Percentiles rank a stretch among this genome's conserved stretches.
Conservation (phyloP, 371 early-diverging fungal species). For the Zopfochytrium polystomum region DNA sequence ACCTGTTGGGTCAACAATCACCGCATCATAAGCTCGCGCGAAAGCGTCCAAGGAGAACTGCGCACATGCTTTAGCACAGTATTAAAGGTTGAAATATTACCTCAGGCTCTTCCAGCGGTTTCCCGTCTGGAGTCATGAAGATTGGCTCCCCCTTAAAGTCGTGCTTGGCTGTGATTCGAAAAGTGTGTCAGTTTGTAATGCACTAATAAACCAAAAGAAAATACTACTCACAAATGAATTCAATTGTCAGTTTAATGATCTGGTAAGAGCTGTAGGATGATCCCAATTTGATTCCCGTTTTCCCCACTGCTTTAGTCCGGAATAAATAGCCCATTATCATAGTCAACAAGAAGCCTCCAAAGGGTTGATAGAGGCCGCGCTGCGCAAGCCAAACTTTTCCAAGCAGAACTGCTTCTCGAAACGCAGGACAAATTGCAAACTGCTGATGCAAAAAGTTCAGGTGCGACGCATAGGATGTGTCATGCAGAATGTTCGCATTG, state of each 20-base stretch:
- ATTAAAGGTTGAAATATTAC: conserved; percentile 17
- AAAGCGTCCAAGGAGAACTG: conserved; percentile 65
- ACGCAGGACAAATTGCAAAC: conserved; percentile 64
- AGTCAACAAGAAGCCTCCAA: conserved; percentile 75
- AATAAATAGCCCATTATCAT: conserved; percentile 85
- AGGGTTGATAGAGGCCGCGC: conserved; percentile 43
- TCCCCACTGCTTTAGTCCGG: conserved; percentile 55
- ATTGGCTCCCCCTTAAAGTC: conserved; percentile 71
- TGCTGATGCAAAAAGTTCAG: conserved; percentile 77
- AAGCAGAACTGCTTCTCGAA: conserved; percentile 74
- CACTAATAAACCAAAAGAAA: background rate
- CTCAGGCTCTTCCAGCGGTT: conserved; percentile 38
- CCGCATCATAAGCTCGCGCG: conserved; percentile 63
- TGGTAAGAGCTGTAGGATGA: conserved; percentile 81
- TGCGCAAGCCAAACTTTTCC: conserved; percentile 83
- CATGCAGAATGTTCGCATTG: conserved; percentile 79
- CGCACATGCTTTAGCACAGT: background rate
- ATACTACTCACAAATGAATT: conserved; percentile 60
- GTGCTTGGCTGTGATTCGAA: conserved; percentile 49
- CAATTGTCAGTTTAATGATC: conserved; percentile 77
- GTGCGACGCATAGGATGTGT: conserved; percentile 69
- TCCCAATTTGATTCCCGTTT: conserved; percentile 59
- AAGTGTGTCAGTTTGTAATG: background rate
- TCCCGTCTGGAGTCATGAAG: conserved; percentile 57
- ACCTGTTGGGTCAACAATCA: conserved; percentile 82